Base-by-base conservation (phyloP, 805 yeast species). In the Candida argentea region DNA sequence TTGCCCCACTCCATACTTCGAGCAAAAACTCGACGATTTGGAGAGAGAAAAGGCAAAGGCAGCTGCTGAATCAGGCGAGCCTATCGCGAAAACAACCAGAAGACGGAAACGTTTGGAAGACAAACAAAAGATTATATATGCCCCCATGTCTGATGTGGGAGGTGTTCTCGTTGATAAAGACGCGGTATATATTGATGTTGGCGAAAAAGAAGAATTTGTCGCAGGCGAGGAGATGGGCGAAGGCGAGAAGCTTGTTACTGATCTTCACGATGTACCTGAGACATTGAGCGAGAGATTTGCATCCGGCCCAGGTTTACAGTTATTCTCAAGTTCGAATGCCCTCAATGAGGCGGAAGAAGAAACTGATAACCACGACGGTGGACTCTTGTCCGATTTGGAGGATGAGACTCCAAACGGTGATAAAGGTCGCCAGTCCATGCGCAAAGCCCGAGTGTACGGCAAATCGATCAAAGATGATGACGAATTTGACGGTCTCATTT, bases 111-210 rank as follows among this genome's bases (percentile, higher is more conserved):
- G 97, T 48, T 70, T 91, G 30, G 97, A 91, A 40, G 98, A 91
- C 47, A 84, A 79, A 43, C 94, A 85, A 50, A 91, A 87, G 52
- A 73, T 85, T 40, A 85, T 91, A 2, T 91, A 93, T 53, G 99
- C 98, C 0, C 99, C 99, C 27, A 91, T 91, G 99, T 83, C 96
- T 26, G 97, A 91, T 55, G 95, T 91, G n/a, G 96, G 96, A 32
- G 99, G 99, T 52, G 94, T 91, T 20, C 64, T 91, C 39, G 85
- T 91, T 36, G 99, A 91, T 58, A 87, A 81, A 49, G 99, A 91
- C 61, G 95, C 98, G 6, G 98, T 91, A 2, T 91, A 87, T 45
- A 84, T 91, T 35, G 96, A 82, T 43, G 74, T 82, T 6, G 86
- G 85, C 2, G 60, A 58, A 14, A 55, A 50, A 23, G 67, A 65